Evolutionary conservation across 192 early-diverging fungal genomes (phyloP), one percentile per base, ranked within the genome.

Genomic region (Lobosporangium transversale): DNA sequence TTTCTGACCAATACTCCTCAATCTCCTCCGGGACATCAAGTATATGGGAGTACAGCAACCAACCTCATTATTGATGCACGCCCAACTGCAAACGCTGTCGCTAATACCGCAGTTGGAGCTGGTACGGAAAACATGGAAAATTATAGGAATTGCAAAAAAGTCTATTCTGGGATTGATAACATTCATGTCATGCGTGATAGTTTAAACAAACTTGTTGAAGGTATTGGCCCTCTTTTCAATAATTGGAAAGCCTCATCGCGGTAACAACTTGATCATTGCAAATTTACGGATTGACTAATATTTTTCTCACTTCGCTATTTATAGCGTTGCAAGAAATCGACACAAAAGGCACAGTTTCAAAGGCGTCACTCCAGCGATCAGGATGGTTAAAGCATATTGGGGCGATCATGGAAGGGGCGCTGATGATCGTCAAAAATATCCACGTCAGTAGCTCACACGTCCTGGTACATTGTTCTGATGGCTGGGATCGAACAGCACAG

Each of bases 401-500:
- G 30, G 88, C 86, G 29, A 86, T 99, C 33, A 60, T 99, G 57
- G 92, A 94, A 15, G 95, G 93, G 12, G 86, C 93, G 6, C 53
- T 83, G 42, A 79, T 87, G 53, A 96, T 99, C 51, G 91, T 97
- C 7, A 82, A 91, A 60, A 89, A 82, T 40, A 86, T 99, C 4
- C 90, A 95, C 66, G 68, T 89, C 6, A 78, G 81, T 21, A 90
- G 90, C 51, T 85, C 88, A 7, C 96, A 97, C 58, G 95, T 94
- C 4, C 80, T 99, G 24, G 94, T 99, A 5, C 97, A 99, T 80
- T 99, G 97, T 86, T 97, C 95, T 45, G 97, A 99, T 70, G 97
- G 97, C 14, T 99, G 97, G 97, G 97, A 99, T 80, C 89, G 97
- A 23, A 99, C 97, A 0, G 92, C 95, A 20, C 97, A 99, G 80